A percentile compares a stretch with the other conserved stretches of the same genome.
phyloP scores from a whole-genome alignment of 2,329 filamentous ascomycete genomes.

The Talaromyces sp. region DNA sequence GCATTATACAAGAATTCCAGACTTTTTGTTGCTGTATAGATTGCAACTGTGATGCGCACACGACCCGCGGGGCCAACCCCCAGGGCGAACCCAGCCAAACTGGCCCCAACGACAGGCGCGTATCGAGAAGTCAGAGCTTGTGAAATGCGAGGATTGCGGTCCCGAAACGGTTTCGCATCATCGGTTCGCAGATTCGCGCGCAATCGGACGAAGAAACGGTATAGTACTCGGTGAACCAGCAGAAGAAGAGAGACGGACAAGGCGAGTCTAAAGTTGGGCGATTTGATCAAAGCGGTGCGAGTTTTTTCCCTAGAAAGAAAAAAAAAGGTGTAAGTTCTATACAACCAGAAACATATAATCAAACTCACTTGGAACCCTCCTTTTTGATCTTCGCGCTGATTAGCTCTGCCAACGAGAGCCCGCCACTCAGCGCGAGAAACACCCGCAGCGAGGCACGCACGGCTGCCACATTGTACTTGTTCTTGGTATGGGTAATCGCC shows the following conservation, averaged over 20 bases:
- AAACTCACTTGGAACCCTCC: conserved; percentile 17
- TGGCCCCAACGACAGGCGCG: conserved; percentile 85
- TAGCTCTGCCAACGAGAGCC: conserved; percentile 58
- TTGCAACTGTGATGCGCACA: conserved; percentile 71
- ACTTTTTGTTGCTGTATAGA: conserved; percentile 74
- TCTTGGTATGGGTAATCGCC: conserved; percentile 45
- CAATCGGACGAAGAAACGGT: conserved; percentile 80
- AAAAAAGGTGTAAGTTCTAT: conserved; percentile 6
- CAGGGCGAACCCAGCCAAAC: conserved; percentile 75
- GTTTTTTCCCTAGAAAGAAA: conserved; percentile 26
- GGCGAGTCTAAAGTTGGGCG: conserved; percentile 69
- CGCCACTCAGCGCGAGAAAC: conserved; percentile 59
- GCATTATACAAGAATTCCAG: conserved; percentile 84
- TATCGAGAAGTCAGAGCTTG: conserved; percentile 72
- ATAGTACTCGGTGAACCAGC: conserved; percentile 80
- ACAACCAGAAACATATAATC: not conserved
- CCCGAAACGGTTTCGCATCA: conserved; percentile 73
- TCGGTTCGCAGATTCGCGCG: conserved; percentile 72
- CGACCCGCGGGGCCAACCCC: conserved; percentile 68
- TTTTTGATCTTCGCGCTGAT: conserved; percentile 31
- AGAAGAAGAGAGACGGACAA: conserved; percentile 79
- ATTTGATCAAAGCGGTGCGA: conserved; percentile 43
- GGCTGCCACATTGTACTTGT: conserved; percentile 66
- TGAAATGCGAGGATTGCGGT: conserved; percentile 73
- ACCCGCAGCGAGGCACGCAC: conserved; percentile 66